Base-by-base conservation (phyloP, 192 early-diverging fungal genomes). In the Backusella macrospora region DNA sequence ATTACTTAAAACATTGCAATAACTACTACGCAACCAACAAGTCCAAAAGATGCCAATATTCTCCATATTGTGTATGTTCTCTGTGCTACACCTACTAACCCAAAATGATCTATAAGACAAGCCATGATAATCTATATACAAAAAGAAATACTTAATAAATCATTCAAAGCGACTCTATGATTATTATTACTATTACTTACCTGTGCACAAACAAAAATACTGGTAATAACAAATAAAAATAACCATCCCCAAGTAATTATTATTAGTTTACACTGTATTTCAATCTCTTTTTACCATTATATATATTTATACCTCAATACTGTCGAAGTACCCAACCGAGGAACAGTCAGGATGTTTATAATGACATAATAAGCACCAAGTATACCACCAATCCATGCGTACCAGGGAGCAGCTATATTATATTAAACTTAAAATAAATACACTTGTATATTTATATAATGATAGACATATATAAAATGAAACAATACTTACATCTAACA, bases 21-120 rank as follows among this genome's bases (percentile, higher is more conserved):
- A 16, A 82, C 73, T 8, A 62, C 82, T 3, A 85, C 84, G 62
- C 82, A 85, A 29, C 78, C 82, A 48, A 85, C 75, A 23, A 85
- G 69, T 46, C 79, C 80, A 34, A 81, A 12, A n/a, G 84, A 80
- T 8, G 81, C 86, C 5, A 85, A 23, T 12, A 82, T 76, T 29
- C 88, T 76, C 76, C 73, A 81, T n/a, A 81, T 9, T 13, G 82
- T 80, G 45, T 81, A 86, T 9, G 76, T 74, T 14, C 79, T 75
- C 55, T 69, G 59, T 16, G 77, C 70, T 26, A 89, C 73, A 12
- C 84, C 86, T 26, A 89, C 78, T 15, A 81, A 26, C 16, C 52
- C 77, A 80, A 86, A 89, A 34, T 89, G 78, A 55, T 89, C 88
- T 23, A 84, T 81, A 12, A 89, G 34, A 67, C 82, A 81, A 5